phyloP scores from a whole-genome alignment of 306 rosid genomes.

The Mimosa bimucronata region DNA sequence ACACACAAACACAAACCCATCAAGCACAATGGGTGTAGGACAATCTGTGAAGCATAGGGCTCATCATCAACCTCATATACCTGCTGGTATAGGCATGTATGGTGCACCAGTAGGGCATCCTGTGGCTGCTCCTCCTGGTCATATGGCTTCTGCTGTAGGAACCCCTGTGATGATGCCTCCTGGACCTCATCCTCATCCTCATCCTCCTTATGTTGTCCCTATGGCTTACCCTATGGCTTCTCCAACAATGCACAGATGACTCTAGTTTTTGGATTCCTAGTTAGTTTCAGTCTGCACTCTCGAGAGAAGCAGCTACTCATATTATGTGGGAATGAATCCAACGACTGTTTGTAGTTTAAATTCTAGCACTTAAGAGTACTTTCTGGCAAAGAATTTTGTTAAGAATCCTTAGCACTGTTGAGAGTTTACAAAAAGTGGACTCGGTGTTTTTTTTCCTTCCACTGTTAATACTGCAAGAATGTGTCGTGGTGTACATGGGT shows the following conservation, averaged over 20 bases:
- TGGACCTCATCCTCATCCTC: constrained; percentile 58
- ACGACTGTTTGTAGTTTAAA: constrained; percentile 18
- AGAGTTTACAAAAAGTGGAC: constrained; percentile 17
- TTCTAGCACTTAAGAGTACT: constrained; percentile 29
- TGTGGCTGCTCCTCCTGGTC: constrained; percentile 78
- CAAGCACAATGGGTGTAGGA: constrained; percentile 57
- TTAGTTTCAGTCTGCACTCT: constrained; percentile 39
- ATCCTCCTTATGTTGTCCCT: constrained; percentile 77
- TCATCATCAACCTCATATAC: constrained; percentile 71
- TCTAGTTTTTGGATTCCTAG: constrained; percentile 25
- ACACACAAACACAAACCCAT: constrained; percentile 52
- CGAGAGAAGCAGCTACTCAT: constrained; percentile 21
- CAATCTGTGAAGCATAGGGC: constrained; percentile 69
- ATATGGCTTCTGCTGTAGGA: constrained; percentile 89
- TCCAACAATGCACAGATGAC: constrained; percentile 92
- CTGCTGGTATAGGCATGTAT: constrained; percentile 79
- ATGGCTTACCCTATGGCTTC: constrained; percentile 98
- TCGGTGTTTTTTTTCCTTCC: constrained; percentile 3
- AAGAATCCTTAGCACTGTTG: constrained; percentile 24
- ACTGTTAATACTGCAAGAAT: constrained; percentile 25
- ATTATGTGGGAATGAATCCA: constrained; percentile 38
- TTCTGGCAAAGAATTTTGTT: constrained; percentile 23
- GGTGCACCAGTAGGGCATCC: constrained; percentile 92
- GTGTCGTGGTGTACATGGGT: constrained; percentile 32
- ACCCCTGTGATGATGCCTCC: constrained; percentile 97